Conservation (phyloP, 1,284 basidiomycete species). For the Fomitiporia mediterranea region DNA sequence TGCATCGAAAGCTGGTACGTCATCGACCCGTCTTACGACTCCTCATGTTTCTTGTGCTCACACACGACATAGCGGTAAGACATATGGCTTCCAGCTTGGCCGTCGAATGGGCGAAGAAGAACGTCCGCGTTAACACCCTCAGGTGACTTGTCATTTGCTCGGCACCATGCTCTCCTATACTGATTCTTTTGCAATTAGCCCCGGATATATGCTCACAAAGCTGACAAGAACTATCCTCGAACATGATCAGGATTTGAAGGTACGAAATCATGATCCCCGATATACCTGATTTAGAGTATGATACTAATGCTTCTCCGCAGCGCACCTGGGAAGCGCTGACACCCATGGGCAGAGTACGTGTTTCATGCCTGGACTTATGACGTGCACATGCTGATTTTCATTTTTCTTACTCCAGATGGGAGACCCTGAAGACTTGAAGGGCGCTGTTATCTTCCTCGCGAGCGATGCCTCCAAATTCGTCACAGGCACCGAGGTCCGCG, state of each 20-base stretch:
- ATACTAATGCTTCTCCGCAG: constrained; percentile 33
- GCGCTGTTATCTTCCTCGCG: constrained; percentile 80
- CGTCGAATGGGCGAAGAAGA: constrained; percentile 86
- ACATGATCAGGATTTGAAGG: constrained; percentile 69
- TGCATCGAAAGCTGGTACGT: constrained; percentile 81
- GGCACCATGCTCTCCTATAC: constrained; percentile 1
- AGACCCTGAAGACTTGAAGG: constrained; percentile 72
- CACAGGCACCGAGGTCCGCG: constrained; percentile 79
- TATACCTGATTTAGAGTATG: background rate
- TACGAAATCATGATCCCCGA: constrained; percentile 27
- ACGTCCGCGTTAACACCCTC: constrained; percentile 77
- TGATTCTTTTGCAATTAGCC: constrained; percentile 39
- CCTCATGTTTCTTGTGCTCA: background rate
- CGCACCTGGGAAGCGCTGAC: constrained; percentile 89
- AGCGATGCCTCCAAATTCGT: constrained; percentile 85
- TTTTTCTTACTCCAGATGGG: constrained; percentile 50
- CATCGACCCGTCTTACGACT: constrained; percentile 2
- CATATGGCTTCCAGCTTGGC: constrained; percentile 85
- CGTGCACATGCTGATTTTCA: background rate
- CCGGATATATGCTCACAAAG: constrained; percentile 88
- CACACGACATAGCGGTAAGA: constrained; percentile 56
- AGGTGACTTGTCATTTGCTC: constrained; percentile 39
- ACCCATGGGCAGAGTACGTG: constrained; percentile 77
- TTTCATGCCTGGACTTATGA: constrained; percentile 10
- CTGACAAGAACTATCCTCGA: constrained; percentile 77